These are phyloP conservation scores for Vararia minispora DNA, from an alignment of 768 basidiomycete species.

Conservation along the genomic window DNA sequence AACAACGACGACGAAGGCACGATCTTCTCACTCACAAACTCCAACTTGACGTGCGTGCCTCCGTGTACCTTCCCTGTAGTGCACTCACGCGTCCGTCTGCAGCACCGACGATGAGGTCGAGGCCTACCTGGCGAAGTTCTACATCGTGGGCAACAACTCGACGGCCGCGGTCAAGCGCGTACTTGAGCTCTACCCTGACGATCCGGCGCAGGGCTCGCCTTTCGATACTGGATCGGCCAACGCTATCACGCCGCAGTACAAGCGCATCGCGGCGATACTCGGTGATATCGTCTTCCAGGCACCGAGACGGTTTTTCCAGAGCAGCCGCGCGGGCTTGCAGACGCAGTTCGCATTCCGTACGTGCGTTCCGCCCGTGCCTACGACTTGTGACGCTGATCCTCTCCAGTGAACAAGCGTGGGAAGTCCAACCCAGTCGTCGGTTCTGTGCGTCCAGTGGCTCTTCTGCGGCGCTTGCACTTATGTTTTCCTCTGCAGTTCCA, in stretches of 20 bases:
- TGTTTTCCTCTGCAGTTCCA: slow-evolving; percentile 6
- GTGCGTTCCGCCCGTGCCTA: not conserved
- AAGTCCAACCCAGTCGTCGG: slow-evolving; percentile 5
- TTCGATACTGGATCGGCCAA: slow-evolving; percentile 4
- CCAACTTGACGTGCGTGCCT: slow-evolving; percentile 1
- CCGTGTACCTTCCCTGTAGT: not conserved
- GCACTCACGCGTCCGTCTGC: not conserved
- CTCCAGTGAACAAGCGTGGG: slow-evolving; percentile 8
- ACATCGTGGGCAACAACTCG: not conserved
- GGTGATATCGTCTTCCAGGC: slow-evolving; percentile 20
- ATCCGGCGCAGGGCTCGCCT: slow-evolving; percentile 1
- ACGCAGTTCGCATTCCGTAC: slow-evolving; percentile 13
- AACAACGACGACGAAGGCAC: slow-evolving; percentile 13
- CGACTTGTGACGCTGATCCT: not conserved
- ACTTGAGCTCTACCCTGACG: not conserved
- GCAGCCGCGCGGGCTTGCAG: slow-evolving; percentile 13
- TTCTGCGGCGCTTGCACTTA: not conserved
- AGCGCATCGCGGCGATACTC: slow-evolving; percentile 19
- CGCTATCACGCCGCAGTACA: slow-evolving; percentile 14
- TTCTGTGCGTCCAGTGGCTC: too few relatives aligned
- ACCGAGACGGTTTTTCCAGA: slow-evolving; percentile 17
- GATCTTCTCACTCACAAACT: not conserved
- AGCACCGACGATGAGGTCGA: not conserved
- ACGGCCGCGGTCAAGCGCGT: not conserved
- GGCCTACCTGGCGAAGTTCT: not conserved